These are phyloP conservation scores for Trametes sanguinea DNA, from an alignment of 768 basidiomycete genomes.

Conservation along the genomic window DNA sequence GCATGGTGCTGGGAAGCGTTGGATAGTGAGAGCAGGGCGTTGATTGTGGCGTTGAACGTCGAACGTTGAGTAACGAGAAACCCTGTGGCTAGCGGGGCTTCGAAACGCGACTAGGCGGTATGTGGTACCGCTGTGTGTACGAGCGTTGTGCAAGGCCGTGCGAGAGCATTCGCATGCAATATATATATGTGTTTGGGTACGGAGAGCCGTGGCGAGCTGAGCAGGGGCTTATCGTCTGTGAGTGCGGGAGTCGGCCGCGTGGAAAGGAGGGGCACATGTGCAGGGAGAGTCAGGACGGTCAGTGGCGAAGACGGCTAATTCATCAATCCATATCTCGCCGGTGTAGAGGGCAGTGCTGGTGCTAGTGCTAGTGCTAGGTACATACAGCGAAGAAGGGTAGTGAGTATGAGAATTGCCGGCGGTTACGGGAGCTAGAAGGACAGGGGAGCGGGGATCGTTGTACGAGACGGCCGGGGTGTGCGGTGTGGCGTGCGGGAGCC, in stretches of 20 bases:
- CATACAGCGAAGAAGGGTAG: no score
- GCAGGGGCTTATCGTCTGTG: background rate
- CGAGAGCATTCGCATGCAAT: no score
- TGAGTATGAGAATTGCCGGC: background rate
- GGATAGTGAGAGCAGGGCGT: no score
- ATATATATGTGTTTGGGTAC: no score
- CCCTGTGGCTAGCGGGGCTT: background rate
- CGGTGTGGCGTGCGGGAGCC: no score
- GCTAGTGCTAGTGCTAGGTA: no score
- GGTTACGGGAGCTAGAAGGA: background rate
- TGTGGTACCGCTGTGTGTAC: no score
- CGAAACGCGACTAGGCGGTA: background rate
- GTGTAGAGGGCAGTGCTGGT: no score
- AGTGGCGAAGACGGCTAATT: background rate
- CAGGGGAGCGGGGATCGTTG: background rate
- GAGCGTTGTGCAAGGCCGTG: no score
- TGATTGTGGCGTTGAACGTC: background rate
- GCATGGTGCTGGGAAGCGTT: conserved; percentile 21
- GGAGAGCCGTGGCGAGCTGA: no score
- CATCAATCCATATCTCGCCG: background rate
- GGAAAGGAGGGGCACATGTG: background rate
- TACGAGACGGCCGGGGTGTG: no score
- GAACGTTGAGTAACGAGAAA: background rate
- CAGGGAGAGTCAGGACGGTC: background rate
- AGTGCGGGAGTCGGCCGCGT: conserved; percentile 5